phyloP scores from a whole-genome alignment of 257 asterid genomes.

The Nicotiana benthamiana region DNA sequence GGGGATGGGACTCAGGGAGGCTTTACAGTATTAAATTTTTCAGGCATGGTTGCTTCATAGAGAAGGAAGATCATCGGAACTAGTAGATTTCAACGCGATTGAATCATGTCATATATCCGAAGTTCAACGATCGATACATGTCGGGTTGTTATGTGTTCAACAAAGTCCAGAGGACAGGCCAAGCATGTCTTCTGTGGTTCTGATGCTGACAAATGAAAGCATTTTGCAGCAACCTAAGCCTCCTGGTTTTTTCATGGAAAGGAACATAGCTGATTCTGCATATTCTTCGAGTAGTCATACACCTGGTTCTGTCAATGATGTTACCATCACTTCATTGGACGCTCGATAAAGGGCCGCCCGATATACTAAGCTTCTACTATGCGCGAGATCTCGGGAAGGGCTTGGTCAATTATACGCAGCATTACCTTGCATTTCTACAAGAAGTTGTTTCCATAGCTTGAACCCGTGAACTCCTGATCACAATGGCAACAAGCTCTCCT shows the following conservation, averaged over 20 bases:
- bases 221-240: constrained; percentile 14
- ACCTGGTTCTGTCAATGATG: constrained; percentile 12
- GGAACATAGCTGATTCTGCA: constrained; percentile 1
- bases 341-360: too few relatives aligned
- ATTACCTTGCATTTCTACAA: too few relatives aligned
- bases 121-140: too few relatives aligned
- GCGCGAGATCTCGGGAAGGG: too few relatives aligned
- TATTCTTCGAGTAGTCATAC: constrained; percentile 11
- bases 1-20: too few relatives aligned
- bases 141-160: constrained; percentile 23
- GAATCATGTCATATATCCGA: constrained; percentile 5
- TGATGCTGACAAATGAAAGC: constrained; percentile 20
- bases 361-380: too few relatives aligned
- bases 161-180: constrained; percentile 27
- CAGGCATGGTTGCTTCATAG: constrained; percentile 27
- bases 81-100: neutral
- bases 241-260: constrained; percentile 27
- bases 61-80: constrained; percentile 19
- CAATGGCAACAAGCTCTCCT: too few relatives aligned
- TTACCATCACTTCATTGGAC: constrained; percentile 12
- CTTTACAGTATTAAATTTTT: neutral
- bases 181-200: constrained; percentile 18
- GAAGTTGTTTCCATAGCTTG: too few relatives aligned
- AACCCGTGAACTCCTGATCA: too few relatives aligned
- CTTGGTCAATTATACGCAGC: too few relatives aligned